Percentiles rank a stretch among this genome's conserved stretches.
Evolutionary conservation across 164 flowering plant genomes (phyloP).

Genomic region (Akebia trifoliata): DNA sequence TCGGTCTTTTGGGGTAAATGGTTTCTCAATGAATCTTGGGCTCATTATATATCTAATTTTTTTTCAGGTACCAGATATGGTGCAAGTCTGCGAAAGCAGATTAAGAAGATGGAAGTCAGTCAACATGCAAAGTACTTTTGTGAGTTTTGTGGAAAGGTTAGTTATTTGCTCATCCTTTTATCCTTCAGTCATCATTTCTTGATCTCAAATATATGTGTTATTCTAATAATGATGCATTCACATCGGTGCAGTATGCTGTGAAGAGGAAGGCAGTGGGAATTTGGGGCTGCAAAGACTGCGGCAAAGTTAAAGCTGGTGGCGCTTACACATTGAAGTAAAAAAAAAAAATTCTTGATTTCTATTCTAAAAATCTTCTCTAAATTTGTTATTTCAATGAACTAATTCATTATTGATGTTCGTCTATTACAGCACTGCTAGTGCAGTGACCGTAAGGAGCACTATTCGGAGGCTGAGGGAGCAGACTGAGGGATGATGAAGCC

Average conservation of each 20-base stretch:
- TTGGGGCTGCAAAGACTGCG: slow-evolving; percentile 89
- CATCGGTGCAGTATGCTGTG: slow-evolving; percentile 55
- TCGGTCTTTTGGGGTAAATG: too few relatives aligned
- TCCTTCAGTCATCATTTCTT: neutral
- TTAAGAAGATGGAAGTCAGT: slow-evolving; percentile 60
- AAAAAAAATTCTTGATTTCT: slow-evolving; percentile 15
- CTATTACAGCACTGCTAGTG: slow-evolving; percentile 52
- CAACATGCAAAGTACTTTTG: slow-evolving; percentile 59
- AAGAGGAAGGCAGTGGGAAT: slow-evolving; percentile 87
- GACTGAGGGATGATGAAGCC: too few relatives aligned
- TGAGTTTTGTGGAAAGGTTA: slow-evolving; percentile 63
- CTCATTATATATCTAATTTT: too few relatives aligned
- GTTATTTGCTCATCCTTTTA: neutral
- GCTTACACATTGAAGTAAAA: slow-evolving; percentile 85
- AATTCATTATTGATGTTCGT: too few relatives aligned
- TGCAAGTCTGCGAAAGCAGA: slow-evolving; percentile 66
- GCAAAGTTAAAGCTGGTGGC: slow-evolving; percentile 83
- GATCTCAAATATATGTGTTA: neutral
- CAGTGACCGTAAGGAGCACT: slow-evolving; percentile 64
- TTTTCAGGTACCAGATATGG: slow-evolving; percentile 60
- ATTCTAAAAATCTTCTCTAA: too few relatives aligned
- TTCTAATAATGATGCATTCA: too few relatives aligned
- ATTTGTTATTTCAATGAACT: too few relatives aligned
- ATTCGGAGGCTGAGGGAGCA: slow-evolving; percentile 61
- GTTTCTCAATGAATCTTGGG: too few relatives aligned